phyloP scores from a whole-genome alignment of 371 early-diverging fungal species.

The Actinomucor elegans region DNA sequence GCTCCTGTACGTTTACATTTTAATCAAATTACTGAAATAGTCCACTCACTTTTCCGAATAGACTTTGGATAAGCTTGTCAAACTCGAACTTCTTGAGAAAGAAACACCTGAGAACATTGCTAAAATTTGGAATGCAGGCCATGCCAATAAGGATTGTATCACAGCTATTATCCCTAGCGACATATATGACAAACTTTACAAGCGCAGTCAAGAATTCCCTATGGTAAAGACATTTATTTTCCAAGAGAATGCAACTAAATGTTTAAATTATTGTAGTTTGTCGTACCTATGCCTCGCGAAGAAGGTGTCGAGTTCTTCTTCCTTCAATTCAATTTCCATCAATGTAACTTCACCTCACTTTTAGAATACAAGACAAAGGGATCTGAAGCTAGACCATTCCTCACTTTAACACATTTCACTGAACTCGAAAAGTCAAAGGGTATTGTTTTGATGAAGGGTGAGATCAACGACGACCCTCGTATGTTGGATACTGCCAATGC shows the following conservation, averaged over 20 bases:
- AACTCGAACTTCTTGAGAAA: constrained; percentile 65
- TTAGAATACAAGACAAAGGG: constrained; percentile 88
- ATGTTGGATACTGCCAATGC: constrained; percentile 74
- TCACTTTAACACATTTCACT: constrained; percentile 87
- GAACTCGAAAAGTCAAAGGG: constrained; percentile 78
- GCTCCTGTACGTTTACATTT: constrained; percentile 39
- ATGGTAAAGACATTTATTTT: constrained; percentile 55
- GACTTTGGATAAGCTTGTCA: constrained; percentile 79
- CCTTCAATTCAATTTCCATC: constrained; percentile 82
- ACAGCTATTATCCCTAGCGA: constrained; percentile 77
- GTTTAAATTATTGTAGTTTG: constrained; percentile 58
- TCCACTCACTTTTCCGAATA: constrained; percentile 16
- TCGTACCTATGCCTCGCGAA: constrained; percentile 84
- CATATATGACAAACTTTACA: constrained; percentile 68
- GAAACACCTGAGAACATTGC: constrained; percentile 67
- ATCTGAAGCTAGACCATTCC: constrained; percentile 76
- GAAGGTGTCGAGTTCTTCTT: constrained; percentile 87
- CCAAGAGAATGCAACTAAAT: background rate
- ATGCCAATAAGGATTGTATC: constrained; percentile 66
- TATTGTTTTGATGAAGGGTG: constrained; percentile 92
- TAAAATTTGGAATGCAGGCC: constrained; percentile 85
- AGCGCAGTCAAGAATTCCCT: constrained; percentile 69
- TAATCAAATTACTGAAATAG: background rate
- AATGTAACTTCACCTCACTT: constrained; percentile 85
- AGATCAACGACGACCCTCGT: constrained; percentile 58